Evolutionary conservation across 164 flowering plant genomes (phyloP).

Genomic region (Houttuynia cordata): DNA sequence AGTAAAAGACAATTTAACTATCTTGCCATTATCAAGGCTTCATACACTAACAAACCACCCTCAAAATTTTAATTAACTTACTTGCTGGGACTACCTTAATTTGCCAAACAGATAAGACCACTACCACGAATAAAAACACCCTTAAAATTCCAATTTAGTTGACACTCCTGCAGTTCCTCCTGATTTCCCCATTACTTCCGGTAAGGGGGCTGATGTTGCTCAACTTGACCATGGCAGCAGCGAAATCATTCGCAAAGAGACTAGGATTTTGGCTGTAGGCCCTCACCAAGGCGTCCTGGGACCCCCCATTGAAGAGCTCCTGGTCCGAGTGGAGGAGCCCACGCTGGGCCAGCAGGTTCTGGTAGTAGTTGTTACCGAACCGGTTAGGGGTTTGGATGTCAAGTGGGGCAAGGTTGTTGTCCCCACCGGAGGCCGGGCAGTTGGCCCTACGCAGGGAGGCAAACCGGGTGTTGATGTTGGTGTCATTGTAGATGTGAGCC

Average conservation of each 20-base stretch:
- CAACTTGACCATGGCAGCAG: conserved; percentile 49
- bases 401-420: conserved; percentile 48
- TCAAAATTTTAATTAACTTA: too few relatives aligned
- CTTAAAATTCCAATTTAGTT: conserved; percentile 13
- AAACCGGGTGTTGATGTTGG: conserved; percentile 27
- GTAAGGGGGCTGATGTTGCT: conserved; percentile 48
- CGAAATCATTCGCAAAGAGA: conserved; percentile 31
- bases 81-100: too few relatives aligned
- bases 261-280: conserved; percentile 16
- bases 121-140: too few relatives aligned
- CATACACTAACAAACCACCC: too few relatives aligned
- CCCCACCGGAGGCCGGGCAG: conserved; percentile 38
- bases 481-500: conserved; percentile 52
- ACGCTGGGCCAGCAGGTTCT: conserved; percentile 25
- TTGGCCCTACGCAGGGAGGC: conserved; percentile 2
- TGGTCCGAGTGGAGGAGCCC: conserved; percentile 64
- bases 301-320: conserved; percentile 41
- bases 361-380: conserved; percentile 41
- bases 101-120: too few relatives aligned
- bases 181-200: conserved; percentile 47
- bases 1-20: too few relatives aligned
- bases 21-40: too few relatives aligned
- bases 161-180: conserved; percentile 38
- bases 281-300: conserved; percentile 38
- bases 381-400: conserved; percentile 33